A percentile compares a stretch with the other conserved stretches of the same genome.
phyloP scores from a whole-genome alignment of 192 early-diverging fungal genomes.

The Lobosporangium transversale region DNA sequence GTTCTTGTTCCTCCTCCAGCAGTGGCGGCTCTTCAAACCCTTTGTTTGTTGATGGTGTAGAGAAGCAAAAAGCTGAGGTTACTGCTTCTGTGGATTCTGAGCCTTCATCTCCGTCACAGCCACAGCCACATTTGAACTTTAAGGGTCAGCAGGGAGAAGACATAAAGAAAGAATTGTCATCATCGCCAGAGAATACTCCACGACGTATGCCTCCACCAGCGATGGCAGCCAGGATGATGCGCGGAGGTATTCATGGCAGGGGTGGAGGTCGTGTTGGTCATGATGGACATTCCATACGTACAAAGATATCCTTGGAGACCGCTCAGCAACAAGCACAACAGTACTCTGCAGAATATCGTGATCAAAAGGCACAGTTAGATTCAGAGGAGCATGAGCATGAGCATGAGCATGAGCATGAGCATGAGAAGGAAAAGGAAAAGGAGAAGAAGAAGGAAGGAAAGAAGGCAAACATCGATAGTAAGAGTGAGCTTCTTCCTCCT shows the following conservation, averaged over 20 bases:
- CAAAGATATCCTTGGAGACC: slow-evolving; percentile 9
- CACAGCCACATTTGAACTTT: too few relatives aligned
- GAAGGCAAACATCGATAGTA: neutral
- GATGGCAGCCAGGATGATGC: slow-evolving; percentile 35
- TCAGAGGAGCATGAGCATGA: neutral
- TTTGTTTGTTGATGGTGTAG: too few relatives aligned
- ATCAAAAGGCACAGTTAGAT: slow-evolving; percentile 2
- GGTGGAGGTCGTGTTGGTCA: slow-evolving; percentile 14
- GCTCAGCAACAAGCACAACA: slow-evolving; percentile 27
- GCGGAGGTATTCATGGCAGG: slow-evolving; percentile 16
- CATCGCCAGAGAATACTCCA: too few relatives aligned
- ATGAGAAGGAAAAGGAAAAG: neutral
- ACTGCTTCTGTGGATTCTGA: too few relatives aligned
- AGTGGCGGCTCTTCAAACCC: too few relatives aligned
- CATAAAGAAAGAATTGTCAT: too few relatives aligned
- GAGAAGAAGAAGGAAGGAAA: neutral
- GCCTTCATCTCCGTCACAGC: too few relatives aligned
- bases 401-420: neutral
- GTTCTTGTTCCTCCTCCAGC: too few relatives aligned
- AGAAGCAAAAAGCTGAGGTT: too few relatives aligned
- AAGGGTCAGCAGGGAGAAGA: too few relatives aligned
- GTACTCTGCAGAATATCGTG: slow-evolving; percentile 9
- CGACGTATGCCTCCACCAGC: slow-evolving; percentile 13
- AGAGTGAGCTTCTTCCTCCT: neutral
- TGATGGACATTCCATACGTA: slow-evolving; percentile 17